These are phyloP conservation scores for Solanum hybrid DNA, from an alignment of 305 asterid genomes.

Conservation along the genomic window DNA sequence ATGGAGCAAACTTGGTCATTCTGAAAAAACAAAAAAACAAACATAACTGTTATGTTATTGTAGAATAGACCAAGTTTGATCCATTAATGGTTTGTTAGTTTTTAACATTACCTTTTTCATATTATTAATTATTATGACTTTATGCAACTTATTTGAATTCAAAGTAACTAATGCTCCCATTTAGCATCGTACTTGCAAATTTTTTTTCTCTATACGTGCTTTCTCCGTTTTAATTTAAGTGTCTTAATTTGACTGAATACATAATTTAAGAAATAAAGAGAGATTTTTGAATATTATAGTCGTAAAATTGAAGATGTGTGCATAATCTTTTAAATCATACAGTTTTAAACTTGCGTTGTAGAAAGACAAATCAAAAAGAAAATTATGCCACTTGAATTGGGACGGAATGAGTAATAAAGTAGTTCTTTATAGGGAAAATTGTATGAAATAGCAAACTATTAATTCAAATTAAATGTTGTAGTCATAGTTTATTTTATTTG, in stretches of 20 bases:
- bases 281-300: neutral
- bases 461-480: no score
- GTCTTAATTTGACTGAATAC: neutral
- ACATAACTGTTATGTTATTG: neutral
- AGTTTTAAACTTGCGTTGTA: neutral
- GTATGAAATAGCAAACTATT: no score
- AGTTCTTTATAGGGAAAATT: no score
- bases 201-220: neutral
- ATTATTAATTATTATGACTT: neutral
- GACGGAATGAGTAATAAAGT: neutral
- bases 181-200: neutral
- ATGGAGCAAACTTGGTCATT: slow-evolving; percentile 79
- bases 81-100: slow-evolving; percentile 32
- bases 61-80: slow-evolving; percentile 73
- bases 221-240: neutral
- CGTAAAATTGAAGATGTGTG: neutral
- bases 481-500: no score
- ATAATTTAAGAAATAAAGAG: neutral
- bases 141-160: neutral
- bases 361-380: neutral
- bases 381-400: neutral
- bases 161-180: neutral
- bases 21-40: neutral
- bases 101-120: neutral
- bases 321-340: neutral